phyloP scores from a whole-genome alignment of 805 yeast genomes.

The Teunomyces cretensis region DNA sequence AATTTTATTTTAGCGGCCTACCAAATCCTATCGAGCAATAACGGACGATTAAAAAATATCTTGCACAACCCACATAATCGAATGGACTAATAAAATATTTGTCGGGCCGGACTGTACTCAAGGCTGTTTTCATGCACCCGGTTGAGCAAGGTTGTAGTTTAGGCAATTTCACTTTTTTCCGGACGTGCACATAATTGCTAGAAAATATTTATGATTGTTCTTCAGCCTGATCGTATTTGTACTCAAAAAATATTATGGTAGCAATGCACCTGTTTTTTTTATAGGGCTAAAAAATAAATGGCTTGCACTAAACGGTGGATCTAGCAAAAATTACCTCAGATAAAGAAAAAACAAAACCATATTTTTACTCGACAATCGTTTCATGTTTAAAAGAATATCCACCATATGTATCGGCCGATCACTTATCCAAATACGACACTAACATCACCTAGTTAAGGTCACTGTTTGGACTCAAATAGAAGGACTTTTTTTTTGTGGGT shows the following conservation, averaged over 20 bases:
- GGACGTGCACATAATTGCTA: neutral
- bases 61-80: neutral
- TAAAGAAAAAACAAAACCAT: neutral
- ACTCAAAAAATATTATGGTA: neutral
- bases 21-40: no score
- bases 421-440: no score
- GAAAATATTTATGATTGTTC: neutral
- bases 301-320: conserved; percentile 2
- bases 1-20: no score
- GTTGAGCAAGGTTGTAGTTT: neutral
- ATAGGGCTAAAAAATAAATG: neutral
- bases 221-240: neutral
- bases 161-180: neutral
- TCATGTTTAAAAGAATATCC: neutral
- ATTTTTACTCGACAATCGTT: neutral
- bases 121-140: neutral
- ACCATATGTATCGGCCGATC: neutral
- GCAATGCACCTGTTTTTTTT: neutral
- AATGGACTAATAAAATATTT: neutral
- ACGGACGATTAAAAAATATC: neutral
- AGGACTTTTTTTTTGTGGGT: no score
- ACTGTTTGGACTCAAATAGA: no score
- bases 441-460: no score
- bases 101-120: neutral
- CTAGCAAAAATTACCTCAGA: neutral